Conservation (phyloP, 768 basidiomycete species). For the Lactarius quietus region DNA sequence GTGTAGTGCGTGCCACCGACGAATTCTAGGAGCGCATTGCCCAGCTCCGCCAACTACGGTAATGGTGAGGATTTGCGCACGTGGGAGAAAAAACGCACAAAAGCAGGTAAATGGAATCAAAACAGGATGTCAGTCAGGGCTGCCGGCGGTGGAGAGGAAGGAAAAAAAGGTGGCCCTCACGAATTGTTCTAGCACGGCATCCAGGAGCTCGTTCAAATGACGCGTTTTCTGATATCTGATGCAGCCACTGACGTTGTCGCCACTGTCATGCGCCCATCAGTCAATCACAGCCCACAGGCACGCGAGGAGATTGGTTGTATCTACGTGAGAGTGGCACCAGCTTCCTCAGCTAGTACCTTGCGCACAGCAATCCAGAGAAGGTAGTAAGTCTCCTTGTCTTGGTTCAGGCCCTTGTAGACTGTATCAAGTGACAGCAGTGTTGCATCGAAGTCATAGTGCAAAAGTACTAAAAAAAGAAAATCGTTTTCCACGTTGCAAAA, state of each 20-base stretch:
- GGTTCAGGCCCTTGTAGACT: conserved; percentile 8
- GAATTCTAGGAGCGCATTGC: conserved; percentile 42
- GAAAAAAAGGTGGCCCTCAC: conserved; percentile 6
- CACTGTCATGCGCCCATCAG: conserved; percentile 22
- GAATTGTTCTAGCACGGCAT: conserved; percentile 19
- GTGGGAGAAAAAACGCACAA: neutral
- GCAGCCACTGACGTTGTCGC: conserved; percentile 7
- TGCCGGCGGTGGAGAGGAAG: neutral
- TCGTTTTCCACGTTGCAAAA: neutral
- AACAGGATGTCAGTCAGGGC: too few species aligned
- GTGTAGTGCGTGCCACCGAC: conserved; percentile 45
- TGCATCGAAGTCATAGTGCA: conserved; percentile 14
- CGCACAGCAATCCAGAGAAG: conserved; percentile 26
- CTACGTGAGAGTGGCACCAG: conserved; percentile 4
- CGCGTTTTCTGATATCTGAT: conserved; percentile 12
- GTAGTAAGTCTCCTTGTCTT: conserved; percentile 21
- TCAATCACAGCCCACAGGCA: conserved; percentile 13
- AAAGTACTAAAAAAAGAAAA: conserved; percentile 15
- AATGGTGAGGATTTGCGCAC: neutral
- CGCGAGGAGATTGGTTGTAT: neutral
- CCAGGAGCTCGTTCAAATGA: conserved; percentile 15
- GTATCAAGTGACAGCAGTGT: conserved; percentile 17
- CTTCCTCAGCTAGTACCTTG: conserved; percentile 23
- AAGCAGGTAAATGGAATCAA: neutral
- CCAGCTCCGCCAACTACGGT: conserved; percentile 49